A percentile compares a stretch with the other conserved stretches of the same genome.
These are phyloP conservation scores for Omphalea diandra DNA, from an alignment of 441 rosid species.

Conservation along the genomic window DNA sequence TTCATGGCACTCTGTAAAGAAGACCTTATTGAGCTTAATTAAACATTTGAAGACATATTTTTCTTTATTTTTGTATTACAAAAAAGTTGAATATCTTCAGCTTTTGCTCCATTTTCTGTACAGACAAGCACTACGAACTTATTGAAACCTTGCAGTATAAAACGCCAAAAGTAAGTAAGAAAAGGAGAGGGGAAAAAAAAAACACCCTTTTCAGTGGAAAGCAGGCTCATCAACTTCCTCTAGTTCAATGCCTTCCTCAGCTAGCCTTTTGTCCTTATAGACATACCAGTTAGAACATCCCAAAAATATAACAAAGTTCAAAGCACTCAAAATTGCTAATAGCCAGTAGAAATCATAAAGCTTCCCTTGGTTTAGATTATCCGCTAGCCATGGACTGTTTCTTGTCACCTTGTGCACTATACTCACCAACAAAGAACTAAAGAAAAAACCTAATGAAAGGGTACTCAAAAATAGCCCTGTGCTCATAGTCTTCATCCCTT, in stretches of 20 bases:
- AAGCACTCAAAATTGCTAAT: constrained; percentile 52
- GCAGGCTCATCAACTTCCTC: constrained; percentile 49
- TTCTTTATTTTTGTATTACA: background rate
- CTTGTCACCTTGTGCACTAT: constrained; percentile 48
- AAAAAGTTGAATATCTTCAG: background rate
- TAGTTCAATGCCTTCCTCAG: constrained; percentile 65
- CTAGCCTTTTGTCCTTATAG: constrained; percentile 80
- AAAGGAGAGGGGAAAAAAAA: background rate
- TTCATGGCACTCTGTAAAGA: background rate
- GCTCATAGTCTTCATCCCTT: constrained; percentile 85
- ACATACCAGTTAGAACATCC: constrained; percentile 73
- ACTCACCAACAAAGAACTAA: constrained; percentile 60
- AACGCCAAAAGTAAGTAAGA: background rate
- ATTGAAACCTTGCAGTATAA: background rate
- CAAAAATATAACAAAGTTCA: constrained; percentile 54
- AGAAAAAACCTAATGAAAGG: constrained; percentile 62
- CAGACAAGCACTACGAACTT: background rate
- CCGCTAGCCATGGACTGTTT: constrained; percentile 48
- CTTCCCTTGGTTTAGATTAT: constrained; percentile 62
- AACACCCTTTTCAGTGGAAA: constrained; percentile 29
- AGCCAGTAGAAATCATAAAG: constrained; percentile 77
- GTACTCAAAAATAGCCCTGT: constrained; percentile 68
- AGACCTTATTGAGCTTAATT: background rate
- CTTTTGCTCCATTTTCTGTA: background rate
- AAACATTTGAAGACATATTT: background rate